phyloP scores from a whole-genome alignment of 2,329 filamentous ascomycete genomes.

The Cordyceps pruinosa region DNA sequence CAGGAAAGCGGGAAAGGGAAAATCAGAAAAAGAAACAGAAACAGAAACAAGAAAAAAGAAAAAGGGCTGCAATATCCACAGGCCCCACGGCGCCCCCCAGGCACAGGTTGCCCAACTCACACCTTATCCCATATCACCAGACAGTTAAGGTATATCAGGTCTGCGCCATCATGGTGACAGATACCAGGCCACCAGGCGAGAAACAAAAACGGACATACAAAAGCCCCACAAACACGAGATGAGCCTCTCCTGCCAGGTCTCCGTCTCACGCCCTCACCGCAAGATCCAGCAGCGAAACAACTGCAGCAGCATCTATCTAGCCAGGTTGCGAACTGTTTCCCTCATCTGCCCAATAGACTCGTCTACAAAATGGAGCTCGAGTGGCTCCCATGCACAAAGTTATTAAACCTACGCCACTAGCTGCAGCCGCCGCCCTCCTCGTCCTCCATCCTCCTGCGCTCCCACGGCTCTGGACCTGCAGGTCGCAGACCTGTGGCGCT shows the following conservation, averaged over 20 bases:
- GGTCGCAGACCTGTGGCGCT: conserved; percentile 4
- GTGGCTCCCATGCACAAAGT: conserved; percentile 11
- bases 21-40: neutral
- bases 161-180: too few relatives aligned
- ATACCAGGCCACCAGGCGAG: neutral
- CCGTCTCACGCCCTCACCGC: neutral
- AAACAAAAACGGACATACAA: neutral
- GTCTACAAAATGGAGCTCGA: neutral
- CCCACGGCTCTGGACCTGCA: conserved; percentile 2
- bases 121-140: neutral
- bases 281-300: conserved; percentile 2
- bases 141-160: too few relatives aligned
- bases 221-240: neutral
- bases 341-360: neutral
- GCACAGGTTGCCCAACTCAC: neutral
- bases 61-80: neutral
- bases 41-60: neutral
- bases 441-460: neutral
- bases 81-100: too few relatives aligned
- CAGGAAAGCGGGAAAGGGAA: too few relatives aligned
- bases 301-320: neutral
- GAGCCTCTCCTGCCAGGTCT: neutral
- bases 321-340: neutral
- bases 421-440: conserved; percentile 3
- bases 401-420: conserved; percentile 14